Conservation (phyloP, 2,329 filamentous ascomycete genomes). For the Xylariomycetidae sp. region DNA sequence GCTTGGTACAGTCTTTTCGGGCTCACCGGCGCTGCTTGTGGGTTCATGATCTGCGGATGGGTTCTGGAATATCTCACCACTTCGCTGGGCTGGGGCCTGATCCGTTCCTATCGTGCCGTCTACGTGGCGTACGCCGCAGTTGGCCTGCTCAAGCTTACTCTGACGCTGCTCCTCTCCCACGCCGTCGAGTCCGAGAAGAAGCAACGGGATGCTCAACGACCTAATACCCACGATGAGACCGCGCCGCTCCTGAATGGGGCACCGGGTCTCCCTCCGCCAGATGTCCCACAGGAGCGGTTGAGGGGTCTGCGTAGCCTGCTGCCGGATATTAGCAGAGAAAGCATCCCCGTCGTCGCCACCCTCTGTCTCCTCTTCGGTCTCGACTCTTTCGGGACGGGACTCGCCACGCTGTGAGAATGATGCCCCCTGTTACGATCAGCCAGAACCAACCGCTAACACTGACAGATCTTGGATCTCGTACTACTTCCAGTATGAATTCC, state of each 20-base stretch:
- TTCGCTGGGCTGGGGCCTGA: constrained; percentile 15
- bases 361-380: constrained; percentile 52
- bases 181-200: constrained; percentile 28
- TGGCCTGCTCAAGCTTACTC: constrained; percentile 51
- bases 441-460: constrained; percentile 29
- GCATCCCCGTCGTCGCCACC: constrained; percentile 47
- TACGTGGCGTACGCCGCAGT: constrained; percentile 55
- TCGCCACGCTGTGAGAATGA: constrained; percentile 57
- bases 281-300: constrained; percentile 3
- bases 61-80: constrained; percentile 45
- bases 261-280: not conserved
- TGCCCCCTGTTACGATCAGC: constrained; percentile 25
- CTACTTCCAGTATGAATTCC: constrained; percentile 47
- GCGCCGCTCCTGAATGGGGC: constrained; percentile 14
- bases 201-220: constrained; percentile 2
- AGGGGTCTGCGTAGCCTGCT: constrained; percentile 33
- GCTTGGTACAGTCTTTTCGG: constrained; percentile 59
- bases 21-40: constrained; percentile 55
- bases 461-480: constrained; percentile 53
- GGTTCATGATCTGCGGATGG: constrained; percentile 55
- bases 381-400: constrained; percentile 51
- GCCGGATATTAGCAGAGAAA: constrained; percentile 42
- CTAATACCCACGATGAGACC: constrained; percentile 10
- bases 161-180: constrained; percentile 43
- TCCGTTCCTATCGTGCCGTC: constrained; percentile 30